Base-by-base conservation (phyloP, 805 yeast genomes). In the Yarrowia alimentaria region DNA sequence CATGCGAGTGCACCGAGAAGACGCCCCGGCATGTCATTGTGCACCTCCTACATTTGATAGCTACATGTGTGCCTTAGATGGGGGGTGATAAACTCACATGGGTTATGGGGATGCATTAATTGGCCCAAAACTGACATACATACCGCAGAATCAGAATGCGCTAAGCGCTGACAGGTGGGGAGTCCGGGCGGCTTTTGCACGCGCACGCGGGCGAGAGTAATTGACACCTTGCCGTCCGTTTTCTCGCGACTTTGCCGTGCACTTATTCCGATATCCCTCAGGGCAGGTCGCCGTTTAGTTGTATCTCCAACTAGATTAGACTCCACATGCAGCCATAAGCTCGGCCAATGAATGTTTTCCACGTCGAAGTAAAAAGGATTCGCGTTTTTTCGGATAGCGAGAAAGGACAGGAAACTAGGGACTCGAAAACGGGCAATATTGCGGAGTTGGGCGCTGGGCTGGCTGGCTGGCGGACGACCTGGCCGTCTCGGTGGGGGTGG, bases 61-160 rank as follows among this genome's bases (percentile, higher is more conserved):
- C n/a, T 21, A 6, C 9, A 9, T 21, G 26, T 20, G 38, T 33
- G 11, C 38, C 42, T 35, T 35, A 35, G 42, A 11, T 29, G 16
- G n/a, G n/a, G n/a, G 25, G 5, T 33, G 42, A 35, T 35, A 35
- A 35, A 35, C 42, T 35, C 42, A 35, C 42, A 35, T 22, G 42
- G 42, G 42, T 24, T 24, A 35, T 35, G 42, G 25, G 38, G 19
- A 35, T 35, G 42, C 42, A 35, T 35, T 35, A 24, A 33, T 33
- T 33, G 38, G 38, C 19, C 38, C 38, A 25, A 24, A n/a, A n/a
- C n/a, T n/a, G n/a, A n/a, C n/a, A n/a, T n/a, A n/a, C n/a, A n/a
- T n/a, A n/a, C n/a, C n/a, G n/a, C n/a, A n/a, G n/a, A n/a, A n/a
- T n/a, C n/a, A n/a, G n/a, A n/a, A n/a, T n/a, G n/a, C n/a, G n/a